Evolutionary conservation across 2,329 filamentous ascomycete genomes (phyloP), one percentile per base, ranked within the genome.

Genomic region (Fusarium albidum): DNA sequence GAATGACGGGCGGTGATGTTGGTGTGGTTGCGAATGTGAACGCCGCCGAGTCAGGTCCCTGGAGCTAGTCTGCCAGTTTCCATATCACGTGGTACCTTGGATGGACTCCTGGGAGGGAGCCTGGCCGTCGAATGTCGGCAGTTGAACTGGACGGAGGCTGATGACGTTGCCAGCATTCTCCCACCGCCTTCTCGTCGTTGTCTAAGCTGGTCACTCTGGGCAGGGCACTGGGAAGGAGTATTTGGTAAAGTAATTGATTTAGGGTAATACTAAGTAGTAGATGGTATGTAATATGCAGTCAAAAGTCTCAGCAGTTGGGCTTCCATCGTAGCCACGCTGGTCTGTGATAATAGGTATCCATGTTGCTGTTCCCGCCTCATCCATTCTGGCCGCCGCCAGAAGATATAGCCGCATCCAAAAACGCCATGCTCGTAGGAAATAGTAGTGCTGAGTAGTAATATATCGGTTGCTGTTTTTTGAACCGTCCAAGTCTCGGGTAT

Each of bases 341-440:
- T 33, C 27, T 49, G 49, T 21, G 9, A 8, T n/a, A 27, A 33
- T 54, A 37, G 57, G 49, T 61, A 61, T 61, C 43, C 45, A 39
- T 50, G 47, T 62, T 49, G 45, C 28, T 61, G 43, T 40, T 61
- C 28, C 48, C 52, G 49, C n/a, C 17, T 12, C 18, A 15, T 42
- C 51, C 34, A 28, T 44, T 44, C 35, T 13, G 17, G 26, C 44
- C 55, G 26, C 44, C 26, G 14, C 31, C 21, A 18, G 11, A 14
- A 46, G 15, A 21, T 42, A 48, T 59, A 12, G 14, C 17, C 17
- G 11, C 34, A 41, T 45, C 52, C 55, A 43, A 26, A 50, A 61
- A 60, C 59, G 59, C 59, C 59, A 44, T 60, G 59, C 59, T 62
- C 42, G 34, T 63, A 50, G 28, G 43, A 45, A 37, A 37, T 29